Evolutionary conservation across 2,329 filamentous ascomycete species (phyloP), one percentile per base, ranked within the genome.

Genomic region (Botrytis aclada): DNA sequence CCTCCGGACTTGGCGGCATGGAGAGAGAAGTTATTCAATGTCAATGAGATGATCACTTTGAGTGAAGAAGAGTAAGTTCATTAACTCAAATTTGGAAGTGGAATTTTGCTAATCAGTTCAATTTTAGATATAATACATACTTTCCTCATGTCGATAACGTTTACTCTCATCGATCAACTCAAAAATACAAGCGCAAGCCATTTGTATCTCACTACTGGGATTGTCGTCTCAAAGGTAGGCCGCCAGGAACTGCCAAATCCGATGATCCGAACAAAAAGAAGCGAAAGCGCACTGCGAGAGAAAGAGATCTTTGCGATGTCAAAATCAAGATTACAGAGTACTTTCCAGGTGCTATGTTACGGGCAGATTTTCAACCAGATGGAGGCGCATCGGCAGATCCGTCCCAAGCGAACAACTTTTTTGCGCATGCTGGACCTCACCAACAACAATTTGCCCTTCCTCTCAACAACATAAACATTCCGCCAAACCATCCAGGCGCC

Each of bases 291-390:
- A 89, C 87, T 51, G 90, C 90, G n/a, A 86, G 93, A 60, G 89
- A 93, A 81, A 86, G 91, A 20, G 91, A 94, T 82, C 85, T 94
- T n/a, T 95, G 93, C 80, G 92, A 95, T 81, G 92, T 95, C 76
- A 95, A 95, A 83, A 94, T 95, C 81, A 95, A 94, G 81, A 93
- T 95, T 74, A 94, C 92, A 4, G 92, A 95, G 81, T 93, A 93
- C 82, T 91, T 92, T 71, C 88, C 90, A 16, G 88, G 86, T 54
- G 83, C 80, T 70, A 80, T 81, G 80, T 75, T 80, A 58, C 78
- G 78, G 18, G 78, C 79, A 67, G 81, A 78, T 64, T 77, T 80
- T 61, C 76, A 77, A 32, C 76, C 80, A 25, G 81, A 81, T 63
- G 79, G 77, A 65, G 77, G 76, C 5, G 75, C 70, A 60, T 72